Conservation (phyloP, 768 basidiomycete species). For the Hortiboletus flavorubellus region DNA sequence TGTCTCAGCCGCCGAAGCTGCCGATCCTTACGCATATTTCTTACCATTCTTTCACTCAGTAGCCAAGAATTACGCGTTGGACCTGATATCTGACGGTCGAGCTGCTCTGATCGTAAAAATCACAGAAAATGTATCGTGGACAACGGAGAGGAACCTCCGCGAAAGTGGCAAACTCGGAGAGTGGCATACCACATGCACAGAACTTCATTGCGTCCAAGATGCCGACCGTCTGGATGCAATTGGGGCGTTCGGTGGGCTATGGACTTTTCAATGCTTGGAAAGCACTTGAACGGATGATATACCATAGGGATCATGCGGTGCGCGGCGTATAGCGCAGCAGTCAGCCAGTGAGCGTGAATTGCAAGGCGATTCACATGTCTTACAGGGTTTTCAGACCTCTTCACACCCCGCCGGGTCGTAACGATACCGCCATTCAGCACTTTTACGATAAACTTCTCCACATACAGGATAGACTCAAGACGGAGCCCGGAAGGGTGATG, state of each 20-base stretch:
- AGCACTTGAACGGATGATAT: background rate
- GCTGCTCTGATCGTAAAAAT: slow-evolving; percentile 55
- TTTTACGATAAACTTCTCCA: slow-evolving; percentile 84
- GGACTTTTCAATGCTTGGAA: background rate
- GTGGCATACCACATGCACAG: slow-evolving; percentile 70
- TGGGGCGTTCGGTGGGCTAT: slow-evolving; percentile 63
- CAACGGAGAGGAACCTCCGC: slow-evolving; percentile 69
- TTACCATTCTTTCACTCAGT: slow-evolving; percentile 58
- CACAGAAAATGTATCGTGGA: slow-evolving; percentile 82
- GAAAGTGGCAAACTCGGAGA: slow-evolving; percentile 50
- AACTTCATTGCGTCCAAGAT: slow-evolving; percentile 82
- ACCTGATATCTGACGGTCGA: slow-evolving; percentile 59
- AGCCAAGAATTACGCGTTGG: slow-evolving; percentile 42
- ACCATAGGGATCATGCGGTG: slow-evolving; percentile 59
- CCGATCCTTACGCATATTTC: slow-evolving; percentile 65
- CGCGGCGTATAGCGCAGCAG: slow-evolving; percentile 57
- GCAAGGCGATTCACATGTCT: background rate
- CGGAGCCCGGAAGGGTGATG: slow-evolving; percentile 60
- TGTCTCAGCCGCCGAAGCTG: slow-evolving; percentile 50
- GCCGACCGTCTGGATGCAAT: slow-evolving; percentile 79
- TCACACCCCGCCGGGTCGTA: slow-evolving; percentile 45
- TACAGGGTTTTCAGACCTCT: slow-evolving; percentile 33
- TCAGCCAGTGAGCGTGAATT: slow-evolving; percentile 41
- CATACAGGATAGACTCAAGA: slow-evolving; percentile 75
- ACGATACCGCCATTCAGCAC: slow-evolving; percentile 68